Percentiles rank a stretch among this genome's conserved stretches.
Conservation (phyloP, 176 grass and related monocot genomes). For the Melocanna baccifera region DNA sequence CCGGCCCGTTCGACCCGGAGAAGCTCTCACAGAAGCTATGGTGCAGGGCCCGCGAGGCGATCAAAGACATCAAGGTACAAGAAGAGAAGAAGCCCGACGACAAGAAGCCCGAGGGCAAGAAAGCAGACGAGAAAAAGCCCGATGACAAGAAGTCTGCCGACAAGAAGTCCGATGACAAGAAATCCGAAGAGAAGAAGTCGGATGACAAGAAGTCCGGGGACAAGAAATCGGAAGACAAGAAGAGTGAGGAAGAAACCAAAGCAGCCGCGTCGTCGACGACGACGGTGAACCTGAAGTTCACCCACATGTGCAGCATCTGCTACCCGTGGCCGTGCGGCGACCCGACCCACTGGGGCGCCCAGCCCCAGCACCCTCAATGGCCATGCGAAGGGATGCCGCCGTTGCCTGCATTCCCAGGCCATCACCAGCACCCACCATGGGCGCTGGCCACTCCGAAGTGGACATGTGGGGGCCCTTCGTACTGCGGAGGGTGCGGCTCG, state of each 20-base stretch:
- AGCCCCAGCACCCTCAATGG: not conserved
- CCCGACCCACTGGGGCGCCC: conserved; percentile 13
- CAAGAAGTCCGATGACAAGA: not conserved
- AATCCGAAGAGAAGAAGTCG: not conserved
- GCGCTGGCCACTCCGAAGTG: not conserved
- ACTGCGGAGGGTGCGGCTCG: conserved; percentile 36
- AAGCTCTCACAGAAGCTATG: conserved; percentile 33
- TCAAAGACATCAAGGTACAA: conserved; percentile 36
- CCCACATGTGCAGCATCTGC: conserved; percentile 31
- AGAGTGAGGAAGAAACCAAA: not conserved
- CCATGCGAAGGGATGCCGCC: not conserved
- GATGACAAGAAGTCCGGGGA: not conserved
- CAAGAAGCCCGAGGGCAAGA: conserved; percentile 6
- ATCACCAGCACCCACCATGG: conserved; percentile 11
- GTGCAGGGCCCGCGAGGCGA: conserved; percentile 45
- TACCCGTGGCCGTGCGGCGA: conserved; percentile 59
- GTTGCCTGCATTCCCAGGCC: not conserved
- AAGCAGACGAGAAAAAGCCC: not conserved
- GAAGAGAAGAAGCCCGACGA: not conserved
- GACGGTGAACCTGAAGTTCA: conserved; percentile 41
- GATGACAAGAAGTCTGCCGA: not conserved
- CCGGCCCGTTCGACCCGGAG: conserved; percentile 26
- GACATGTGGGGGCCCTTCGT: conserved; percentile 31
- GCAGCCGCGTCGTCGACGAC: not conserved
- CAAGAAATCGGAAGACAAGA: conserved; percentile 21